Evolutionary conservation across 176 grass and related monocot genomes (phyloP), one percentile per base, ranked within the genome.

Genomic region (Ensete ventricosum): DNA sequence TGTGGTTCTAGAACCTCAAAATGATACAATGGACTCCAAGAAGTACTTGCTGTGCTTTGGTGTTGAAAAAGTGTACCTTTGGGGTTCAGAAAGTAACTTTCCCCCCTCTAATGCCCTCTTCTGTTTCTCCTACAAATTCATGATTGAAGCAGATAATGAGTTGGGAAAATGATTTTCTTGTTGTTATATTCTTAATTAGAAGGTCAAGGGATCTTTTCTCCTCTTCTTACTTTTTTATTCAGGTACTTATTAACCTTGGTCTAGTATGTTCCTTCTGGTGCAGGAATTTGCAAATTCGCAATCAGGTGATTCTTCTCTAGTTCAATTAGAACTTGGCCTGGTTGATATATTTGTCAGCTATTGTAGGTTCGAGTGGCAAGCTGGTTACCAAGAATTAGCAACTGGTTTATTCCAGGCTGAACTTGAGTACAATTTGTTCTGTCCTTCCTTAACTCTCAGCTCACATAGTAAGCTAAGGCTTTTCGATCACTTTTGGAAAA

Each of bases 401-500:
- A 98, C 87, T 71, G 90, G 88, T 21, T 71, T 98, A 82, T 93
- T 98, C 86, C 94, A 98, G 86, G 90, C 94, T 73, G 83, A 91
- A 81, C 80, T 93, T 14, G 94, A 98, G 52, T 98, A 87, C 78
- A 93, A 84, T 77, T 83, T 98, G 78, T 98, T 93, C 57, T 82
- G 77, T 48, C 94, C 94, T 83, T 79, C 88, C 50, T 80, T 98
- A 52, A 49, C 73, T 76, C 85, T 98, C 71, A 89, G 85, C 22
- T 74, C 82, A 78, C 79, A 71, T 68, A 93, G 90, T 81, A 93
- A 98, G 77, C 88, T 91, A 77, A 98, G 94, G 43, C 88, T 93
- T 57, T 98, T 98, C 88, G 94, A 93, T 75, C 90, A 98, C 83
- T 93, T 93, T 62, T 98, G 94, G 94, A 98, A 93, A 73, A 93